These are phyloP conservation scores for Saccharomycopsis fodiens DNA, from an alignment of 805 yeast genomes.

Conservation along the genomic window DNA sequence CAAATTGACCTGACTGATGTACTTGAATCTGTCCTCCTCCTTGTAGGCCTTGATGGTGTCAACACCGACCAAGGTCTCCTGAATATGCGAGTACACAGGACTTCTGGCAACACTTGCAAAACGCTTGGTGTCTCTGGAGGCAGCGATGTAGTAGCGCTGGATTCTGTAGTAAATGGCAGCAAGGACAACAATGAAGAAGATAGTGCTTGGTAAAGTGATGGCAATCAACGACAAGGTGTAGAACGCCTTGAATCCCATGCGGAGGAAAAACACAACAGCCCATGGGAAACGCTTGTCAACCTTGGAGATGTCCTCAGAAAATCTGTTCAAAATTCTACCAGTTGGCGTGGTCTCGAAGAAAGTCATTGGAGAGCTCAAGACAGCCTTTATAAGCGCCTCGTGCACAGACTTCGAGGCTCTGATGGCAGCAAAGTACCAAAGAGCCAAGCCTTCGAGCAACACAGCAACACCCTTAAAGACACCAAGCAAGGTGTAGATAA, in stretches of 20 bases:
- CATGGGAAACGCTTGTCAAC: slow-evolving; percentile 53
- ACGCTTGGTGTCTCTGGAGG: slow-evolving; percentile 75
- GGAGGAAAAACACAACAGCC: slow-evolving; percentile 41
- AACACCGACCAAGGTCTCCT: slow-evolving; percentile 72
- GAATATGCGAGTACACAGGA: slow-evolving; percentile 77
- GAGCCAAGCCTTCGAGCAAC: slow-evolving; percentile 36
- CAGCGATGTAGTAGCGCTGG: slow-evolving; percentile 59
- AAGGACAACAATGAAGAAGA: slow-evolving; percentile 39
- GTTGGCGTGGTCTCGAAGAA: slow-evolving; percentile 81
- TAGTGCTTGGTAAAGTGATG: slow-evolving; percentile 45
- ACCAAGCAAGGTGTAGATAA: slow-evolving; percentile 50
- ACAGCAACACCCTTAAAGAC: slow-evolving; percentile 42
- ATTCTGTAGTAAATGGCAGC: slow-evolving; percentile 56
- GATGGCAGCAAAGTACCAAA: slow-evolving; percentile 48
- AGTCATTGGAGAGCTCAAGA: slow-evolving; percentile 71
- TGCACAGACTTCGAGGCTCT: slow-evolving; percentile 51
- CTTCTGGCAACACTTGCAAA: slow-evolving; percentile 59
- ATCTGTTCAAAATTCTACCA: slow-evolving; percentile 78
- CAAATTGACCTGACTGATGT: slow-evolving; percentile 43
- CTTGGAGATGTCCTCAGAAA: slow-evolving; percentile 54
- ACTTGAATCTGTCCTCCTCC: slow-evolving; percentile 57
- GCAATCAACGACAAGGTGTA: slow-evolving; percentile 48
- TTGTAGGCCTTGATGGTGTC: slow-evolving; percentile 71
- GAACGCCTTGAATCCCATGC: slow-evolving; percentile 35
- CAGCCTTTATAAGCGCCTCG: slow-evolving; percentile 44